Evolutionary conservation across 331 rosid genomes (phyloP).

Genomic region (Acacia concinna): DNA sequence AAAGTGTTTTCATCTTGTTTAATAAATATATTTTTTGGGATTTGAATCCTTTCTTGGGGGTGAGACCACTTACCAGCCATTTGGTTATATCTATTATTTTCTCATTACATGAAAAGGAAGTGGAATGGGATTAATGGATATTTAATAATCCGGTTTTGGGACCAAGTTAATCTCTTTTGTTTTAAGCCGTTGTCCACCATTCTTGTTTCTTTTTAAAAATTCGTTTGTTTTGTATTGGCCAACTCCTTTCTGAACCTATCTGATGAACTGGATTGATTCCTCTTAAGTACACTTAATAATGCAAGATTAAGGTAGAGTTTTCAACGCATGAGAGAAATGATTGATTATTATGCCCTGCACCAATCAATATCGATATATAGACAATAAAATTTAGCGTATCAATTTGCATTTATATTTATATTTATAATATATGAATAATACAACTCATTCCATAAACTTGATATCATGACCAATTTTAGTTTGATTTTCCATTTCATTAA

Average conservation of each 20-base stretch:
- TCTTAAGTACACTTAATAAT: not conserved
- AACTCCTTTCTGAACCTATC: not conserved
- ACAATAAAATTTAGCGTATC: too few species aligned
- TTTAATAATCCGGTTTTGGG: not conserved
- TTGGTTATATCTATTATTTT: not conserved
- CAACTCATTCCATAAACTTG: not conserved
- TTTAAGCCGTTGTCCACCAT: not conserved
- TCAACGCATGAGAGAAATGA: not conserved
- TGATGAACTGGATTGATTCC: not conserved
- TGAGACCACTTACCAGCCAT: too few species aligned
- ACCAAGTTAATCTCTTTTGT: not conserved
- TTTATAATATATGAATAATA: too few species aligned
- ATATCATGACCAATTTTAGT: not conserved
- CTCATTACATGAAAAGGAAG: not conserved
- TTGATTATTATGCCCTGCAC: not conserved
- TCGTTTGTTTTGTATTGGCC: not conserved
- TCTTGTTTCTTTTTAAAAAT: too few species aligned
- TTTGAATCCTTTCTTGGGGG: too few species aligned
- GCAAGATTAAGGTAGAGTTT: not conserved
- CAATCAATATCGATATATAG: not conserved
- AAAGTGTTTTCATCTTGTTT: too few species aligned
- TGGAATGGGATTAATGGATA: not conserved
- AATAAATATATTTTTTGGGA: too few species aligned
- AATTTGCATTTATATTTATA: too few species aligned
- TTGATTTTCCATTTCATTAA: not conserved